Percentiles rank a stretch among this genome's conserved stretches.
These are phyloP conservation scores for Ehretia macrophylla DNA, from an alignment of 257 asterid genomes.

Conservation along the genomic window DNA sequence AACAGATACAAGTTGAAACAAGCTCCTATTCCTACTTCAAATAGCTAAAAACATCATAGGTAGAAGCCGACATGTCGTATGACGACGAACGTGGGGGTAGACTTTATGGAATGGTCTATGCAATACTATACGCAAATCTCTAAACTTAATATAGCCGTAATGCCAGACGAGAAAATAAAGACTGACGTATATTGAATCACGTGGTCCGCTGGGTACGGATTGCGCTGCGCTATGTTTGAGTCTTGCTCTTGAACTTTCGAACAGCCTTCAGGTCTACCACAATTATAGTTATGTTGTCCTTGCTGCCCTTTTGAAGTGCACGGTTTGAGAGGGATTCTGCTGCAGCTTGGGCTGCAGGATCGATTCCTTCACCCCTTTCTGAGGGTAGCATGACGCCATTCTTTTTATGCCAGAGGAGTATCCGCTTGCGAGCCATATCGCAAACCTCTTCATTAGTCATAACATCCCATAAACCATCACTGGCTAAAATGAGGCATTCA, in stretches of 20 bases:
- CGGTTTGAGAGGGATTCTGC: slow-evolving; percentile 81
- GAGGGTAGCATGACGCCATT: slow-evolving; percentile 35
- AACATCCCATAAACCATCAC: slow-evolving; percentile 96
- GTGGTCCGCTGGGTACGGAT: background rate
- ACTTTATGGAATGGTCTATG: slow-evolving; percentile 12
- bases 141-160: slow-evolving; percentile 10
- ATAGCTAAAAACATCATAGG: slow-evolving; percentile 30
- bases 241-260: slow-evolving; percentile 55
- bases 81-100: too few species aligned
- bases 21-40: slow-evolving; percentile 26
- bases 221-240: slow-evolving; percentile 20
- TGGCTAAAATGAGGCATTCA: slow-evolving; percentile 76
- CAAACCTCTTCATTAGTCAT: slow-evolving; percentile 87
- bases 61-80: too few species aligned
- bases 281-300: slow-evolving; percentile 73
- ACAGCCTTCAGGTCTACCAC: slow-evolving; percentile 86
- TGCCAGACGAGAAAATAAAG: slow-evolving; percentile 13
- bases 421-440: slow-evolving; percentile 72
- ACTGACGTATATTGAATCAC: background rate
- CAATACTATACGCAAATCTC: slow-evolving; percentile 5
- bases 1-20: background rate
- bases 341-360: slow-evolving; percentile 95
- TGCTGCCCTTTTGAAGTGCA: slow-evolving; percentile 87
- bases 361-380: slow-evolving; percentile 72
- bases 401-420: slow-evolving; percentile 74